phyloP scores from a whole-genome alignment of 371 early-diverging fungal species.

The Syncephalastrum racemosum region DNA sequence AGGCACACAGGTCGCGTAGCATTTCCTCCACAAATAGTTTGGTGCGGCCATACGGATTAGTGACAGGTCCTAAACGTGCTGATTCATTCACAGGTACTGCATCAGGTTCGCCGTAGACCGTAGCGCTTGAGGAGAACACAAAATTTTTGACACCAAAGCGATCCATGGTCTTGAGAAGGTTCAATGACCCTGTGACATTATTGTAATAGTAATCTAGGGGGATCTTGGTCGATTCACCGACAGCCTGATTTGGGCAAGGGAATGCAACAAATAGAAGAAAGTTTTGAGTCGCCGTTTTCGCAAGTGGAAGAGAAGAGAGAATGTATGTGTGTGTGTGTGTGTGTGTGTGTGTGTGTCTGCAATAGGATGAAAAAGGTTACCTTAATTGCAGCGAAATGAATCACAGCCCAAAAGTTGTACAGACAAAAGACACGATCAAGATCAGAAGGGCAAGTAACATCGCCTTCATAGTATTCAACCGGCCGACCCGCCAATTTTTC shows the following conservation, averaged over 20 bases:
- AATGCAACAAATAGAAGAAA: not conserved
- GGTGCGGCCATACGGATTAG: conserved; percentile 88
- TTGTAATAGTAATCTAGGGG: conserved; percentile 89
- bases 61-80: conserved; percentile 60
- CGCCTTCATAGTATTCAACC: conserved; percentile 42
- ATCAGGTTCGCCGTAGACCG: conserved; percentile 72
- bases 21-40: conserved; percentile 84
- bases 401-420: conserved; percentile 72
- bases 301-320: not conserved
- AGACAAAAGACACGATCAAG: conserved; percentile 65
- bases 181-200: conserved; percentile 82
- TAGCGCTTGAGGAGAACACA: conserved; percentile 89
- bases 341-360: too few relatives aligned
- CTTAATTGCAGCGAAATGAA: conserved; percentile 92
- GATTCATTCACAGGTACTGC: conserved; percentile 62
- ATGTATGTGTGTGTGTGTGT: too few relatives aligned
- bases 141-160: conserved; percentile 65
- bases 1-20: conserved; percentile 65
- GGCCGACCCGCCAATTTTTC: conserved; percentile 42
- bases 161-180: conserved; percentile 68
- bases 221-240: conserved; percentile 78
- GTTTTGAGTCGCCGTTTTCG: not conserved
- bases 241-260: conserved; percentile 48
- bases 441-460: conserved; percentile 41
- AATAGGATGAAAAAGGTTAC: conserved; percentile 13